phyloP scores from a whole-genome alignment of 495 filamentous ascomycete genomes.

The Hyaloscypha variabilis region DNA sequence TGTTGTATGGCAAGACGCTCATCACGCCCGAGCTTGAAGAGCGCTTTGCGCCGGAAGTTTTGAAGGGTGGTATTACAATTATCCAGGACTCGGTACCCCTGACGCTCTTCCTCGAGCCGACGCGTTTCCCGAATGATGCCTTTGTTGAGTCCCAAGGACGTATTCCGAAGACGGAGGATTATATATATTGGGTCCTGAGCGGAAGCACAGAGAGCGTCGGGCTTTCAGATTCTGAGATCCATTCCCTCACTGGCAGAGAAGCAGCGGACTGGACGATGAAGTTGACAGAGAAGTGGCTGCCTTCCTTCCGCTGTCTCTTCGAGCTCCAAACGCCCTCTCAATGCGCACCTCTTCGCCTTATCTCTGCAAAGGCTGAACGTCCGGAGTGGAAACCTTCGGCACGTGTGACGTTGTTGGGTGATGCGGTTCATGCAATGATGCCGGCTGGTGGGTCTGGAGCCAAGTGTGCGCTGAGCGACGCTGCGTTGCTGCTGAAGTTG shows the following conservation, averaged over 20 bases:
- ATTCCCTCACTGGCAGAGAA: constrained; percentile 26
- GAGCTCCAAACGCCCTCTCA: constrained; percentile 38
- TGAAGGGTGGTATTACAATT: constrained; percentile 26
- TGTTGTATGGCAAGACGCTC: constrained; percentile 46
- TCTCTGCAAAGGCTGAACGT: constrained; percentile 44
- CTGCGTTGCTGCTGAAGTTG: constrained; percentile 32
- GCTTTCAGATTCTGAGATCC: constrained; percentile 22
- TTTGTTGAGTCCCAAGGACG: constrained; percentile 7
- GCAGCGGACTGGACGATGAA: constrained; percentile 30
- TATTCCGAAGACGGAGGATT: constrained; percentile 34
- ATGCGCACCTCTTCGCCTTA: constrained; percentile 37
- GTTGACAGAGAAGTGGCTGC: constrained; percentile 30
- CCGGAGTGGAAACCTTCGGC: constrained; percentile 37
- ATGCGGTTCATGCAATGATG: constrained; percentile 62
- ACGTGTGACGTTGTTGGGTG: constrained; percentile 51
- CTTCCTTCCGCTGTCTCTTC: constrained; percentile 39
- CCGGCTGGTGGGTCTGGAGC: constrained; percentile 37
- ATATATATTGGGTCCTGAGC: constrained; percentile 42
- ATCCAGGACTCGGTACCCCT: constrained; percentile 33
- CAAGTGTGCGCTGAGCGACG: constrained; percentile 33
- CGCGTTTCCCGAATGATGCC: constrained; percentile 9
- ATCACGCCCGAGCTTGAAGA: constrained; percentile 36
- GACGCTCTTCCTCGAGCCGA: constrained; percentile 35
- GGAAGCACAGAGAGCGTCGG: constrained; percentile 23
- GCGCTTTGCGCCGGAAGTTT: constrained; percentile 31